Conservation (phyloP, 441 rosid species). For the Metrosideros polymorpha region DNA sequence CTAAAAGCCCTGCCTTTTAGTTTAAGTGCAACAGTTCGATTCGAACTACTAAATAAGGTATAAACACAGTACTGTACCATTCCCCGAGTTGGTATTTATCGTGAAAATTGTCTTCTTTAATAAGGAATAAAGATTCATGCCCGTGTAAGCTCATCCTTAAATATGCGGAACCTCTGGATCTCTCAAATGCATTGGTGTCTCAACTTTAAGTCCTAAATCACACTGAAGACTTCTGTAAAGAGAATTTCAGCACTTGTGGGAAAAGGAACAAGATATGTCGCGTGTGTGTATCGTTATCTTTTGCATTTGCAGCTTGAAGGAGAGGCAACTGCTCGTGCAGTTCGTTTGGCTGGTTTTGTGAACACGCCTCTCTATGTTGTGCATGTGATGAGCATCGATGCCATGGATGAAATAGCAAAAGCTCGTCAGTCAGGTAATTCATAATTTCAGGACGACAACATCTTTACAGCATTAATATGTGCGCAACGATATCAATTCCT, state of each 20-base stretch:
- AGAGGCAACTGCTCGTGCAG: slow-evolving; percentile 94
- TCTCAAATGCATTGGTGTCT: neutral
- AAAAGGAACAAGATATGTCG: neutral
- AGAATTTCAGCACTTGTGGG: neutral
- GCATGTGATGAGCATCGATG: slow-evolving; percentile 98
- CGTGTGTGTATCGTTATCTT: neutral
- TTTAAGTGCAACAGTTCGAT: neutral
- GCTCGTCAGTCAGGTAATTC: slow-evolving; percentile 76
- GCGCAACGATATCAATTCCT: neutral
- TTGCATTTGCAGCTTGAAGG: slow-evolving; percentile 64
- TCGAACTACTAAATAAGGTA: neutral
- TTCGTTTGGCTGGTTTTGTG: slow-evolving; percentile 79
- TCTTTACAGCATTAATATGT: neutral
- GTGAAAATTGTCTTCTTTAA: neutral
- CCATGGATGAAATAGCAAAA: slow-evolving; percentile 94
- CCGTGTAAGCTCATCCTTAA: neutral
- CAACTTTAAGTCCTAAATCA: neutral
- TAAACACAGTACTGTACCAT: neutral
- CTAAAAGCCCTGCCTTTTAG: neutral
- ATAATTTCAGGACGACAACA: neutral
- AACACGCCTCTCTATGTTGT: slow-evolving; percentile 90
- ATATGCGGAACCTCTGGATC: neutral
- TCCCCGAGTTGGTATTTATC: neutral
- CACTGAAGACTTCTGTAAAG: neutral
- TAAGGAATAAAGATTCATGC: neutral